Conservation (phyloP, 768 basidiomycete species). For the Naematelia aurantialba region DNA sequence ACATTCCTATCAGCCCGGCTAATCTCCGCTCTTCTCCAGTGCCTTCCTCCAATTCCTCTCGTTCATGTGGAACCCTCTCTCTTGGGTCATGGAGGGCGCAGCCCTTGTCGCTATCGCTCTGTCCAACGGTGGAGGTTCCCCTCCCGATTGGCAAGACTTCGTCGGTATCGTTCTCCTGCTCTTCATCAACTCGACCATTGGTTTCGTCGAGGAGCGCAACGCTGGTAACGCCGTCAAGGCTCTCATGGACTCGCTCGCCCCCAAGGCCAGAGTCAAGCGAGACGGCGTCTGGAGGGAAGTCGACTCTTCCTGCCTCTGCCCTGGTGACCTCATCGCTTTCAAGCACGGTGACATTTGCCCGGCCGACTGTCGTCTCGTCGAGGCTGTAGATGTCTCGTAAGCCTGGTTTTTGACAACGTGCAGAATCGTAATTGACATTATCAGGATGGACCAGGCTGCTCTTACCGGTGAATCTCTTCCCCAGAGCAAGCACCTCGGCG, state of each 20-base stretch:
- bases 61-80: constrained; percentile 99
- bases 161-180: constrained; percentile 88
- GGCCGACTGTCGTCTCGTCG: constrained; percentile 93
- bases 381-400: constrained; percentile 86
- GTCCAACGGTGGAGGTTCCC: constrained; percentile 78
- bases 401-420: constrained; percentile 7
- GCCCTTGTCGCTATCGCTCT: constrained; percentile 72
- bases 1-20: constrained; percentile 2
- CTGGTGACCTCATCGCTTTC: constrained; percentile 94
- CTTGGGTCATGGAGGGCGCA: constrained; percentile 99
- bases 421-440: constrained; percentile 4
- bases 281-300: constrained; percentile 80
- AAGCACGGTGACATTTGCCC: constrained; percentile 99
- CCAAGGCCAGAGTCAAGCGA: constrained; percentile 92
- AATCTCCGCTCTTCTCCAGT: constrained; percentile 52
- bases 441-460: constrained; percentile 86
- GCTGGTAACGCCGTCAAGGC: constrained; percentile 99
- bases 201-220: constrained; percentile 96
- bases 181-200: constrained; percentile 91
- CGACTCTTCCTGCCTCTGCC: constrained; percentile 82
- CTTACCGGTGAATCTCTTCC: constrained; percentile 97
- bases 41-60: constrained; percentile 87
- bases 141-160: constrained; percentile 98
- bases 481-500: constrained; percentile 81
- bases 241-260: constrained; percentile 97